Conservation (phyloP, 1,284 basidiomycete species). For the Irpex sp. region DNA sequence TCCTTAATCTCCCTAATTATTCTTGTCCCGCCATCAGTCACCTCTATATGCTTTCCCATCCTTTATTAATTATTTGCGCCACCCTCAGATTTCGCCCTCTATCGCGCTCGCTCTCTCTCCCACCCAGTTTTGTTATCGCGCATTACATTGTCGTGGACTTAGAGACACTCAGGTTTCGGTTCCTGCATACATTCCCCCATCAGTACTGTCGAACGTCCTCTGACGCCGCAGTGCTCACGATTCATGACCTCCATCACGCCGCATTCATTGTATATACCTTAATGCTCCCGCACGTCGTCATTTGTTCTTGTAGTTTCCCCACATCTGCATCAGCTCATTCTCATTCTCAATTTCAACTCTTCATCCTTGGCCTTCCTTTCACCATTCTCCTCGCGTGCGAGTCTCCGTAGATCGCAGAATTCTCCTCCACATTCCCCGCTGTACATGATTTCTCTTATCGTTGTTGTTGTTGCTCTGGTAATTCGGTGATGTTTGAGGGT, state of each 20-base stretch:
- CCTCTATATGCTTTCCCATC: not conserved
- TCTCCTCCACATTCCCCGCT: not conserved
- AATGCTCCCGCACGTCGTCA: not conserved
- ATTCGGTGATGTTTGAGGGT: not conserved
- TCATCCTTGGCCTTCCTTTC: not conserved
- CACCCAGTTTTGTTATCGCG: not conserved
- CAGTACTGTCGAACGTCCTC: not conserved
- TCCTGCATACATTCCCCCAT: not conserved
- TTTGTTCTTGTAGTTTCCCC: not conserved
- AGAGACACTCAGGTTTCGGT: not conserved
- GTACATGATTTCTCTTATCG: not conserved
- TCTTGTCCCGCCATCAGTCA: constrained; percentile 5
- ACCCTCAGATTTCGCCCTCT: not conserved
- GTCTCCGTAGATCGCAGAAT: not conserved
- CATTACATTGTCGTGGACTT: not conserved
- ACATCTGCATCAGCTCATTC: not conserved
- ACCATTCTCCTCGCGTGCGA: not conserved
- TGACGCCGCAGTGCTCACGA: not conserved
- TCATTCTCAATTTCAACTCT: not conserved
- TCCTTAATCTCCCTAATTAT: constrained; percentile 3
- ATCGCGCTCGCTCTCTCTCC: not conserved
- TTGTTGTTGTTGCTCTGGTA: not conserved
- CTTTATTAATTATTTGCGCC: not conserved
- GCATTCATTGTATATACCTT: not conserved
- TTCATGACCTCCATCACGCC: not conserved